Conservation (phyloP, 805 yeast genomes). For the Saturnispora mendoncae region DNA sequence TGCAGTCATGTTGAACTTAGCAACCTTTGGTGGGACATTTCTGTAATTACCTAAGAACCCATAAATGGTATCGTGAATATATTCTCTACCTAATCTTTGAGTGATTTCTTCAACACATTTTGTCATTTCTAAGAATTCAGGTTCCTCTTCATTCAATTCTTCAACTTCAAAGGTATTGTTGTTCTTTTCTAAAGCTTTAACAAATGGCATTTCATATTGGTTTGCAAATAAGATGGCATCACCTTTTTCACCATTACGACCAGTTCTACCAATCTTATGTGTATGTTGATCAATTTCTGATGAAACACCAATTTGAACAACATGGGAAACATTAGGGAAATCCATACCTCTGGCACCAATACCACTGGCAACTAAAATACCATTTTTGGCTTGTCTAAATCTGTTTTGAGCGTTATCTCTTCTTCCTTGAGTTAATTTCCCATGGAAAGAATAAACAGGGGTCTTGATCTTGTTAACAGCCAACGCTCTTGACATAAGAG, state of each 20-base stretch:
- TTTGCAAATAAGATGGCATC: conserved; percentile 54
- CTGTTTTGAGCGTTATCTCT: conserved; percentile 35
- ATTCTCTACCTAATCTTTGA: conserved; percentile 9
- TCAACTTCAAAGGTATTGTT: conserved; percentile 46
- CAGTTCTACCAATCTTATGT: conserved; percentile 94
- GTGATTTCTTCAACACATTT: conserved; percentile 20
- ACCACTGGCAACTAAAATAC: conserved; percentile 75
- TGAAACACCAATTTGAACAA: conserved; percentile 76
- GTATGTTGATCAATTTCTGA: conserved; percentile 68
- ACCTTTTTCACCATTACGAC: conserved; percentile 82
- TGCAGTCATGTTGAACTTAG: conserved; percentile 25
- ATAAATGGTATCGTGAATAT: conserved; percentile 13
- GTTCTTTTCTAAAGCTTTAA: conserved; percentile 40
- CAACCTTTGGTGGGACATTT: conserved; percentile 22
- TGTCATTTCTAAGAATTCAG: conserved; percentile 29
- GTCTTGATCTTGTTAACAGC: conserved; percentile 15
- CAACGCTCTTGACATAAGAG: conserved; percentile 28
- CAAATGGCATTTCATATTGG: conserved; percentile 47
- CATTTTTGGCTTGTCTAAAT: conserved; percentile 32
- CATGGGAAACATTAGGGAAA: conserved; percentile 80
- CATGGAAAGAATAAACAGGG: conserved; percentile 42
- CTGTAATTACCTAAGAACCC: conserved; percentile 15
- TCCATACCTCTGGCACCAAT: conserved; percentile 97
- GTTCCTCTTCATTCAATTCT: conserved; percentile 32
- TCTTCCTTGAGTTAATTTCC: conserved; percentile 59